Percentiles rank a stretch among this genome's conserved stretches.
These are phyloP conservation scores for Pseudogymnoascus pannorum DNA, from an alignment of 2,329 filamentous ascomycete species.

Conservation along the genomic window DNA sequence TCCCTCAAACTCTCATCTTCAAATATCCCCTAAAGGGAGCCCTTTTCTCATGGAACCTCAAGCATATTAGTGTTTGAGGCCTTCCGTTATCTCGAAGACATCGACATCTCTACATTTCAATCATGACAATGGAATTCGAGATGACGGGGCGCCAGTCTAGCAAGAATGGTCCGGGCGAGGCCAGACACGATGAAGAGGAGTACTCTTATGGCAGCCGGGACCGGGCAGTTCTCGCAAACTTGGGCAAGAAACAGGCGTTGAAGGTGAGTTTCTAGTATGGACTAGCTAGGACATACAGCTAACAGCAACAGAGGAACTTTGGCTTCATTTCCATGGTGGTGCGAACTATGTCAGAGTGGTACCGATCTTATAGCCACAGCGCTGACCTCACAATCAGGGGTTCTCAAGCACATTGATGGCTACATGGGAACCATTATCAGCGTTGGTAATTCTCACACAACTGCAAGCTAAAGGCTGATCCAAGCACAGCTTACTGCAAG, in stretches of 20 bases:
- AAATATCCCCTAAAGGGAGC: background rate
- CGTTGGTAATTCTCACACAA: background rate
- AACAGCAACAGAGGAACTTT: slow-evolving; percentile 35
- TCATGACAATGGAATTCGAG: background rate
- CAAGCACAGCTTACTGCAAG: slow-evolving; percentile 9
- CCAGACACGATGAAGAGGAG: slow-evolving; percentile 17
- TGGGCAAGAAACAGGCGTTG: slow-evolving; percentile 22
- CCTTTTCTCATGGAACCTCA: background rate
- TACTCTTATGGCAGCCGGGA: slow-evolving; percentile 19
- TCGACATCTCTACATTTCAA: background rate
- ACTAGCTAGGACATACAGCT: background rate
- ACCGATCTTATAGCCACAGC: background rate
- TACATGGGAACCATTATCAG: slow-evolving; percentile 44
- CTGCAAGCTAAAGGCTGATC: background rate
- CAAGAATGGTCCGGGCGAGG: background rate
- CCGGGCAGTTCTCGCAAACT: slow-evolving; percentile 22
- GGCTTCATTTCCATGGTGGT: slow-evolving; percentile 40
- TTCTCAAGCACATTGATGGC: slow-evolving; percentile 44
- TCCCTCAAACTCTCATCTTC: background rate
- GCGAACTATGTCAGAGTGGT: background rate
- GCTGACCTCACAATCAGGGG: slow-evolving; percentile 22
- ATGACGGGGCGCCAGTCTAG: background rate
- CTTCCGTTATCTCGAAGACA: background rate
- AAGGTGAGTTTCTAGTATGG: slow-evolving; percentile 14
- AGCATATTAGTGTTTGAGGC: slow-evolving; percentile 4